A percentile compares a stretch with the other conserved stretches of the same genome.
Conservation (phyloP, 2,329 filamentous ascomycete species). For the Neocucurbitaria cava region DNA sequence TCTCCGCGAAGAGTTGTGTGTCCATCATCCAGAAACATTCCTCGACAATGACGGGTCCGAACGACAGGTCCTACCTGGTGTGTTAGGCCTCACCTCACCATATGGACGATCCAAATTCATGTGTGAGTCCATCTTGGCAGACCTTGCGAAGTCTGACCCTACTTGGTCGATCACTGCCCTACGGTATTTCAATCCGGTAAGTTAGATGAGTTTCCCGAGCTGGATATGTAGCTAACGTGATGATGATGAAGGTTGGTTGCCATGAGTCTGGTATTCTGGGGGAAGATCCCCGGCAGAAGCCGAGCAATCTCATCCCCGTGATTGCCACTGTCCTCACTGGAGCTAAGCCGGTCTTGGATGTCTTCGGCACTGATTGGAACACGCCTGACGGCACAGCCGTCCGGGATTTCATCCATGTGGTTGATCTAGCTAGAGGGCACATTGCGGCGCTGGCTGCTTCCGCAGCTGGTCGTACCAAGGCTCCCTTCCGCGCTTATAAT, state of each 20-base stretch:
- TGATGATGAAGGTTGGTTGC: constrained; percentile 61
- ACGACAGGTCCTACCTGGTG: constrained; percentile 56
- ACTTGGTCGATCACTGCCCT: constrained; percentile 69
- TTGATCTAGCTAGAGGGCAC: constrained; percentile 69
- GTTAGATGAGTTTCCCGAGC: constrained; percentile 1
- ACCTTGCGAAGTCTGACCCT: constrained; percentile 66
- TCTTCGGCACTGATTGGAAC: constrained; percentile 71
- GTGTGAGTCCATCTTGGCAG: constrained; percentile 70
- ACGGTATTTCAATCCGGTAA: constrained; percentile 70
- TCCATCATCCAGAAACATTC: constrained; percentile 58
- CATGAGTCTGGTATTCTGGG: constrained; percentile 69
- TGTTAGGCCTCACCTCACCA: constrained; percentile 67
- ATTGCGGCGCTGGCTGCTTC: constrained; percentile 62
- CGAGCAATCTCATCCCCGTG: constrained; percentile 70
- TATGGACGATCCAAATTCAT: constrained; percentile 74
- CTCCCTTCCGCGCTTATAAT: constrained; percentile 51
- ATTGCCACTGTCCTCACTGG: constrained; percentile 68
- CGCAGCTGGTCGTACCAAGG: constrained; percentile 37
- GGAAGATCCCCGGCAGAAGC: constrained; percentile 67
- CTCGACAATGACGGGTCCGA: constrained; percentile 53
- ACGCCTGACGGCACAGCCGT: constrained; percentile 71
- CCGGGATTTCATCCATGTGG: constrained; percentile 73
- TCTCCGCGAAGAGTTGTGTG: constrained; percentile 63
- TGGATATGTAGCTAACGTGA: constrained; percentile 11
- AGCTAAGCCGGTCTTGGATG: constrained; percentile 59